These are phyloP conservation scores for Ceratobasidium sp. DNA, from an alignment of 1,284 basidiomycete genomes.

Conservation along the genomic window DNA sequence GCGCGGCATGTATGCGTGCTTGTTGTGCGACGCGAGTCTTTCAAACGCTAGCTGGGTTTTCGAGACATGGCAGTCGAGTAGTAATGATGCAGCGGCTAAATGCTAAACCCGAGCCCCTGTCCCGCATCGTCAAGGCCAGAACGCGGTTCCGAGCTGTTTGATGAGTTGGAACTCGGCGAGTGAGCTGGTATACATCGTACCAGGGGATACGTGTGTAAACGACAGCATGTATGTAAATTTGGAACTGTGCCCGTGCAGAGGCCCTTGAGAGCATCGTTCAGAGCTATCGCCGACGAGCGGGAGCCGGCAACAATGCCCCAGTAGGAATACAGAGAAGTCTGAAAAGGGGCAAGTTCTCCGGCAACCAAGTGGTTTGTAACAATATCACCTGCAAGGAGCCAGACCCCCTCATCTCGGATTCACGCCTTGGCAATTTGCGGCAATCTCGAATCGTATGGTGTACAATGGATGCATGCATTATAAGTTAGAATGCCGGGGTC, in stretches of 20 bases:
- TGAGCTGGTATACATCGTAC: not conserved
- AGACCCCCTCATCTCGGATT: constrained; percentile 30
- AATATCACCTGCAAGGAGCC: constrained; percentile 31
- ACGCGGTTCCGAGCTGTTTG: not conserved
- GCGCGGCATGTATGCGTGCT: constrained; percentile 26
- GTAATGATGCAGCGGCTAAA: constrained; percentile 8
- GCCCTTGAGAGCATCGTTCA: not conserved
- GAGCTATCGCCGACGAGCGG: not conserved
- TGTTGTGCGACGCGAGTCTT: not conserved
- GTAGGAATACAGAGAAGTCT: constrained; percentile 11
- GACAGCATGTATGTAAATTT: constrained; percentile 1
- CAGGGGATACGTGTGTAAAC: not conserved
- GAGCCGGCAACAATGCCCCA: constrained; percentile 9
- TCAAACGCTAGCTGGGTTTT: constrained; percentile 10
- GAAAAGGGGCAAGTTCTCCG: constrained; percentile 12
- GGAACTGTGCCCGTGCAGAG: not conserved
- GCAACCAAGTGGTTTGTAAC: constrained; percentile 11
- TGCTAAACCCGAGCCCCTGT: constrained; percentile 18
- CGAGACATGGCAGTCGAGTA: not conserved
- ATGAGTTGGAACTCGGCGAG: not conserved
- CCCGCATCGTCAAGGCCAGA: not conserved
- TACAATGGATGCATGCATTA: constrained; percentile 39
- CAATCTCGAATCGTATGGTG: constrained; percentile 21
- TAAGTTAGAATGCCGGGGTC: constrained; percentile 44
- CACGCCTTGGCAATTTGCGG: constrained; percentile 40